Evolutionary conservation across 164 flowering plant genomes (phyloP).

Genomic region (Amborella trichopoda): DNA sequence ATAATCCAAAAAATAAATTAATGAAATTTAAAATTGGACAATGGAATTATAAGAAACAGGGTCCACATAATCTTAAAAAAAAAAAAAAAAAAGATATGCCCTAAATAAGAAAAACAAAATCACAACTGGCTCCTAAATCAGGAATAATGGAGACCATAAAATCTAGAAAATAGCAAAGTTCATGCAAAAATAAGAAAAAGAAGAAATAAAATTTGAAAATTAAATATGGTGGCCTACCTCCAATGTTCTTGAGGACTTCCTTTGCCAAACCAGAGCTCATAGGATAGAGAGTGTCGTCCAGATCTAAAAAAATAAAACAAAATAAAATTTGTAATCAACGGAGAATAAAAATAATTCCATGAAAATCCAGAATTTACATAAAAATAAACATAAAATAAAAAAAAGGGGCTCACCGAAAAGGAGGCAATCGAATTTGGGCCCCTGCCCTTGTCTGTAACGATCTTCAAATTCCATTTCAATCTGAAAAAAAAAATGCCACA

Average conservation of each 20-base stretch:
- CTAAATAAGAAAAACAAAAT: too few species aligned
- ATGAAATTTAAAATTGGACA: too few species aligned
- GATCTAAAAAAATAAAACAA: slow-evolving; percentile 25
- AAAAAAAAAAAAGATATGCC: too few species aligned
- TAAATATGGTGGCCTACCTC: slow-evolving; percentile 22
- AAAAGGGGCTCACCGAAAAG: slow-evolving; percentile 42
- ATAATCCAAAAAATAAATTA: slow-evolving; percentile 1
- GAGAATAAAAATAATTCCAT: neutral
- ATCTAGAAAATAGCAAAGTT: too few species aligned
- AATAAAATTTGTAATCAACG: too few species aligned
- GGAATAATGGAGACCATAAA: too few species aligned
- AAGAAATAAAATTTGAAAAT: too few species aligned
- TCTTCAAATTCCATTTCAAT: slow-evolving; percentile 32
- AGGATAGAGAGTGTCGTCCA: slow-evolving; percentile 84
- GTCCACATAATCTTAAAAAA: too few species aligned
- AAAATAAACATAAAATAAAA: neutral
- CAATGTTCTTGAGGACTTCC: slow-evolving; percentile 41
- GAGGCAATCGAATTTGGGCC: slow-evolving; percentile 51
- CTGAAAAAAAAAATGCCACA: neutral
- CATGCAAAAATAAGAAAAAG: too few species aligned
- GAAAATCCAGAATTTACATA: neutral
- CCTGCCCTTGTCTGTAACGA: slow-evolving; percentile 12
- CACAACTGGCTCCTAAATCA: too few species aligned
- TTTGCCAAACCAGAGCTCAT: slow-evolving; percentile 47
- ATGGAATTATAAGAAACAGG: too few species aligned